Conservation (phyloP, 441 rosid species). For the Gossypium gossypioides region DNA sequence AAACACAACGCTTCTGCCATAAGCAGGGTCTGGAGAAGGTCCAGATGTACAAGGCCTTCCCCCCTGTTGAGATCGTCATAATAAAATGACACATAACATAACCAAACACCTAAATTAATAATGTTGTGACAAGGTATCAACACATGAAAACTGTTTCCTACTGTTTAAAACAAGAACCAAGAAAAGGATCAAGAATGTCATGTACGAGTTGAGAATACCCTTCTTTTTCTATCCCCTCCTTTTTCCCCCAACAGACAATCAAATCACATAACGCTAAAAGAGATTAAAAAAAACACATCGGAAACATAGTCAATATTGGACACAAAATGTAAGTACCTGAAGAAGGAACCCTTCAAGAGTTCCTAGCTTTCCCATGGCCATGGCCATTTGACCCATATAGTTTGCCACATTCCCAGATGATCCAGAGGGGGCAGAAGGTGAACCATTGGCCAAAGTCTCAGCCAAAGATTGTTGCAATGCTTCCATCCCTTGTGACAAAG, state of each 20-base stretch:
- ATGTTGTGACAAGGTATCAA: not conserved
- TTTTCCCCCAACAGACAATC: not conserved
- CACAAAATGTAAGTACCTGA: slow-evolving; percentile 39
- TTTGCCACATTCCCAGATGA: slow-evolving; percentile 73
- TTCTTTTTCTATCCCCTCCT: not conserved
- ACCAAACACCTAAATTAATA: not conserved
- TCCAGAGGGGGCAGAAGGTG: slow-evolving; percentile 48
- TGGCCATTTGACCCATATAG: slow-evolving; percentile 95
- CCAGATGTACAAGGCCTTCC: not conserved
- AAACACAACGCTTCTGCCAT: not conserved
- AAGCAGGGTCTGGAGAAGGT: not conserved
- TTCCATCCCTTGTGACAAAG: slow-evolving; percentile 79
- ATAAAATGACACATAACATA: not conserved
- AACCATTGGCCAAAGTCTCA: slow-evolving; percentile 61
- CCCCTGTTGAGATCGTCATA: not conserved
- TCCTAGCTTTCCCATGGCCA: slow-evolving; percentile 89
- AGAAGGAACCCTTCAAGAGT: slow-evolving; percentile 67
- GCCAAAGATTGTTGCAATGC: slow-evolving; percentile 76
- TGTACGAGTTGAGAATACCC: not conserved
- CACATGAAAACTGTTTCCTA: not conserved
- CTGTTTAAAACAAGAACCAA: not conserved
- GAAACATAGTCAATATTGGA: not conserved
- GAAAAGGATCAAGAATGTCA: not conserved
- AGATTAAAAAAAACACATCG: not conserved
- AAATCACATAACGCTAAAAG: not conserved